Evolutionary conservation across 2,329 filamentous ascomycete genomes (phyloP), one percentile per base, ranked within the genome.

Genomic region (Elsinoe australis): DNA sequence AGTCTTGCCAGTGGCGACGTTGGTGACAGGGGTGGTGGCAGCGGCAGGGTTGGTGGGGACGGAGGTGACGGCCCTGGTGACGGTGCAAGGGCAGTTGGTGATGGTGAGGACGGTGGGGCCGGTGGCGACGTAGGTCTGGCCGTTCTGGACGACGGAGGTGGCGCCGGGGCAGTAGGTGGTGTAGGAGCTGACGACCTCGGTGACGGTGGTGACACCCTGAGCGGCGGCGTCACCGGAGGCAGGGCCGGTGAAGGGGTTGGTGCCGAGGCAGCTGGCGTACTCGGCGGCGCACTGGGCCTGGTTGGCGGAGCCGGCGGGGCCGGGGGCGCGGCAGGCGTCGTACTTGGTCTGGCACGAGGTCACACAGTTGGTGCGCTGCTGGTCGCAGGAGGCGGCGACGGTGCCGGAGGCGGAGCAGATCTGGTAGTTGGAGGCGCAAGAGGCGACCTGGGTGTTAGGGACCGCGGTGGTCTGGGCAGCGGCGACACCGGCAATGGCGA

Each of bases 71-170:
- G 41, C 38, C 15, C 46, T 31, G 35, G 50, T 52, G 38, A 44
- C 28, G 39, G 51, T 53, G 49, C 49, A 51, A 26, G 52, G 53
- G 55, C 53, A 58, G 44, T 54, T 51, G 17, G 56, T 55, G 50
- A 59, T 54, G 21, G 55, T 57, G n/a, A 56, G 46, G 38, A 52
- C 56, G 39, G 55, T 57, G 12, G 55, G 53, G 22, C 47, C 42
- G 34, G 52, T 53, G 49, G 57, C 51, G 41, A 55, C 57, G 52
- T 54, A 56, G 29, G 58, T 59, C 35, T 56, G 44, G 49, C 54
- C 54, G 47, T 49, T 52, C 34, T 53, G 39, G 19, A 54, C 49
- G 51, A 59, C 38, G 24, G 51, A 50, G 26, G 58, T 61, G 24
- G 55, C 49, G 29, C 50, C 47, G 2, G 58, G 56, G 52, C 58